These are phyloP conservation scores for Eremochloa ophiuroides DNA, from an alignment of 176 grass and related monocot species.

Conservation along the genomic window DNA sequence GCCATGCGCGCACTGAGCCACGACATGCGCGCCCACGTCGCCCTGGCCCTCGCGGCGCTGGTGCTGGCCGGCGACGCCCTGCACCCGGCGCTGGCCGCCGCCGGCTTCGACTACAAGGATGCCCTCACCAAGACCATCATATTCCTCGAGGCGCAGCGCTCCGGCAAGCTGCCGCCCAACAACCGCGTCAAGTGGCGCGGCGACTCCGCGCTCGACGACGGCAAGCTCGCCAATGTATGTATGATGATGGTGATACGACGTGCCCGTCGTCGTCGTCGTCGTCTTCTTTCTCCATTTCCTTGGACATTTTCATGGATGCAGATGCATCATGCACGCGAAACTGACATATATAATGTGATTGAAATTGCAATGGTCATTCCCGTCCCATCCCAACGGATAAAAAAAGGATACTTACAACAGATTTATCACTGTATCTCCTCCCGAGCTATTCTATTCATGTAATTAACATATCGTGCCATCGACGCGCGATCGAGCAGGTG, in stretches of 20 bases:
- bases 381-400: not conserved
- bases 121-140: conserved; percentile 81
- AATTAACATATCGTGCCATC: not conserved
- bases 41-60: conserved; percentile 43
- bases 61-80: conserved; percentile 40
- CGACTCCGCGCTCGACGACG: conserved; percentile 82
- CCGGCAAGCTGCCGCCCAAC: conserved; percentile 75
- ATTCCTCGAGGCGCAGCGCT: conserved; percentile 93
- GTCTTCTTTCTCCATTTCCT: not conserved
- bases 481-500: conserved; percentile 44
- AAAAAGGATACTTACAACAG: not conserved
- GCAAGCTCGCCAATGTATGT: conserved; percentile 85
- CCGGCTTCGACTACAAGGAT: conserved; percentile 65
- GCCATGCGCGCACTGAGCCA: conserved; percentile 15
- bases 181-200: conserved; percentile 88
- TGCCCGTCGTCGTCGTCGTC: not conserved
- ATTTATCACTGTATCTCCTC: not conserved
- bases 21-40: conserved; percentile 31
- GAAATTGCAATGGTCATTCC: not conserved
- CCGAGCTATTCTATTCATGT: not conserved
- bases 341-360: not conserved
- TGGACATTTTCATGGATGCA: not conserved
- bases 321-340: conserved; percentile 15
- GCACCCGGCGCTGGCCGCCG: conserved; percentile 19
- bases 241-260: not conserved